Evolutionary conservation across 768 basidiomycete species (phyloP).

Genomic region (Suillus occidentalis): DNA sequence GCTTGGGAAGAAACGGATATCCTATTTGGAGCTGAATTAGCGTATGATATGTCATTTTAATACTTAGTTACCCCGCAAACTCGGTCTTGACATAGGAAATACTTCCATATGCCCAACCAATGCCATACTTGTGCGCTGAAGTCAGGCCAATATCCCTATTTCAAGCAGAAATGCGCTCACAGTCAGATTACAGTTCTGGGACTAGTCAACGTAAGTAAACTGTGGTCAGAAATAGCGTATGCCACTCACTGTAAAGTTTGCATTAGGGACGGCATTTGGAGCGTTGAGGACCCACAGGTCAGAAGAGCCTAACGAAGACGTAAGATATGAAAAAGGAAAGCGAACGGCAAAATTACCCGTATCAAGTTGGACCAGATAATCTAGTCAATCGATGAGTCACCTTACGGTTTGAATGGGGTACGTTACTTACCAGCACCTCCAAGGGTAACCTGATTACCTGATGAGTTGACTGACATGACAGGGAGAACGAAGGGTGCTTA

Average conservation of each 20-base stretch:
- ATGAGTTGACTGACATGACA: not conserved
- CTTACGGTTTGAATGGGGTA: constrained; percentile 1
- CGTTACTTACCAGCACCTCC: constrained; percentile 55
- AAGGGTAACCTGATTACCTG: constrained; percentile 55
- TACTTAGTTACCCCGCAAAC: constrained; percentile 63
- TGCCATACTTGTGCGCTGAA: constrained; percentile 57
- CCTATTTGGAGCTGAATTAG: constrained; percentile 34
- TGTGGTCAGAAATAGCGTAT: not conserved
- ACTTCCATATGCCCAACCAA: constrained; percentile 73
- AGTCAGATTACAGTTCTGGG: constrained; percentile 57
- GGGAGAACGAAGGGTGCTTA: constrained; percentile 35
- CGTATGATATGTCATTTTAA: constrained; percentile 1
- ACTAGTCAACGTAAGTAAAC: constrained; percentile 30
- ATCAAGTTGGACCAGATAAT: constrained; percentile 75
- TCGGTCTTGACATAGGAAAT: constrained; percentile 60
- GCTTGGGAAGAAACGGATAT: constrained; percentile 69
- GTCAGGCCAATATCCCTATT: constrained; percentile 6
- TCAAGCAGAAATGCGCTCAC: constrained; percentile 34
- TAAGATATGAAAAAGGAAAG: no score
- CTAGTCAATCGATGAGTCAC: constrained; percentile 36
- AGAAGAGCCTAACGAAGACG: constrained; percentile 29
- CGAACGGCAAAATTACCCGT: constrained; percentile 48
- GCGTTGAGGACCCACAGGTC: constrained; percentile 72
- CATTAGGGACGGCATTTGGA: constrained; percentile 47
- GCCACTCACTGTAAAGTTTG: constrained; percentile 47